Conservation (phyloP, 257 asterid genomes). For the Nicotiana knightiana region DNA sequence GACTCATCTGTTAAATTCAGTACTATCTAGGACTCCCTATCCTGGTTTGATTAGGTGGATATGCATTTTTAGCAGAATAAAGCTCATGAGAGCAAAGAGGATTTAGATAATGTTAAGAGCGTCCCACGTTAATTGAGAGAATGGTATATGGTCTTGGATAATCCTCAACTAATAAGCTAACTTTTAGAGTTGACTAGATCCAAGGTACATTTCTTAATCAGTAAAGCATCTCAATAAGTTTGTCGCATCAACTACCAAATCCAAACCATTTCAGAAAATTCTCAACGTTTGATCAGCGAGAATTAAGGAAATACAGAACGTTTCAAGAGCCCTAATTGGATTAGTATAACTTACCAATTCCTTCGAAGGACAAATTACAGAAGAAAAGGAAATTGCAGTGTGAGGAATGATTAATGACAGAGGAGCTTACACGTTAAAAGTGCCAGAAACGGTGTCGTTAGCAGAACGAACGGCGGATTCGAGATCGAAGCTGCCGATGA, state of each 20-base stretch:
- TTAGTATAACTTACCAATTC: neutral
- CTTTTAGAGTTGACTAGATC: neutral
- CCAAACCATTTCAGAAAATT: neutral
- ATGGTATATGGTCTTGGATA: neutral
- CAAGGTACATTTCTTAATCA: neutral
- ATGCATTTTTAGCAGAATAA: neutral
- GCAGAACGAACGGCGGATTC: slow-evolving; percentile 87
- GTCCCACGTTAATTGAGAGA: neutral
- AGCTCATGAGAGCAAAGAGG: neutral
- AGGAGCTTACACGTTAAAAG: slow-evolving; percentile 66
- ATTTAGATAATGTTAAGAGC: neutral
- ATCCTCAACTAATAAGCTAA: neutral
- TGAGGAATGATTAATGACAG: neutral
- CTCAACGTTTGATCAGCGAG: neutral
- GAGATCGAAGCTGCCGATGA: slow-evolving; percentile 59
- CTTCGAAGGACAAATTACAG: neutral
- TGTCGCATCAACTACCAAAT: neutral
- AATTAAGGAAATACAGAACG: neutral
- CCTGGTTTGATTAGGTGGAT: neutral
- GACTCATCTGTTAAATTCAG: neutral
- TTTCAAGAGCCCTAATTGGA: neutral
- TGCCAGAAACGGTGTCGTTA: slow-evolving; percentile 82
- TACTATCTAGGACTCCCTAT: neutral
- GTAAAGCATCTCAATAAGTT: neutral
- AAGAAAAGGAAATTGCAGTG: neutral